These are phyloP conservation scores for Tetradesmus lagerheimii DNA, from an alignment of 139 green algal species.

Conservation along the genomic window DNA sequence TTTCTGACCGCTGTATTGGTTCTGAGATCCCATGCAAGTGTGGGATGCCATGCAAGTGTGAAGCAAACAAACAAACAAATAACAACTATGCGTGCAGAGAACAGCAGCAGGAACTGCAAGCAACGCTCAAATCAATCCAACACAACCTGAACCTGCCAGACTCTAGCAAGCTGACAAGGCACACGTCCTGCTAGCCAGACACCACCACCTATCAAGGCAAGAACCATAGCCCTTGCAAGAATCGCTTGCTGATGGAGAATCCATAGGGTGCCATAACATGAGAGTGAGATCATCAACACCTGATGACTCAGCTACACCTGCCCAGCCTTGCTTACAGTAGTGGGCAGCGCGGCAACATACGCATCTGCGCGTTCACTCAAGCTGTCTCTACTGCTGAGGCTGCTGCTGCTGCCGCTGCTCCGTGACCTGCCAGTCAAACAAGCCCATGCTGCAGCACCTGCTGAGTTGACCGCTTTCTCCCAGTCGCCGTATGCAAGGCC, in stretches of 20 bases:
- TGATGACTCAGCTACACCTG: neutral
- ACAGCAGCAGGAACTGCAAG: too few relatives aligned
- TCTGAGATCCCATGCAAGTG: neutral
- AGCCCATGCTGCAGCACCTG: neutral
- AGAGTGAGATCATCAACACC: too few relatives aligned
- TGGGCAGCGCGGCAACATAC: neutral
- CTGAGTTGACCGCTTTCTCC: conserved; percentile 45
- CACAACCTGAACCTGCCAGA: too few relatives aligned
- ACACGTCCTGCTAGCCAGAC: too few relatives aligned
- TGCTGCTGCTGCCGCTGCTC: neutral
- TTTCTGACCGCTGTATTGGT: neutral
- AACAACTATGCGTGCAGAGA: too few relatives aligned
- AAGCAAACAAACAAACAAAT: neutral
- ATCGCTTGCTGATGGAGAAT: too few relatives aligned
- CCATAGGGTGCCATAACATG: too few relatives aligned
- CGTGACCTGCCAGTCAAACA: neutral
- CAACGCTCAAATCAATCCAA: too few relatives aligned
- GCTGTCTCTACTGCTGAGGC: neutral
- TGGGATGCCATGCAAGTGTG: neutral
- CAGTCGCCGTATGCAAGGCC: conserved; percentile 66
- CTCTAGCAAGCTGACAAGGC: too few relatives aligned
- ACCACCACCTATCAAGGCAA: too few relatives aligned
- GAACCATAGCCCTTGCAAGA: too few relatives aligned
- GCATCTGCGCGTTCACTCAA: neutral
- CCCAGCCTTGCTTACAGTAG: neutral